These are phyloP conservation scores for Pholiota conissans DNA, from an alignment of 768 basidiomycete genomes.

Conservation along the genomic window DNA sequence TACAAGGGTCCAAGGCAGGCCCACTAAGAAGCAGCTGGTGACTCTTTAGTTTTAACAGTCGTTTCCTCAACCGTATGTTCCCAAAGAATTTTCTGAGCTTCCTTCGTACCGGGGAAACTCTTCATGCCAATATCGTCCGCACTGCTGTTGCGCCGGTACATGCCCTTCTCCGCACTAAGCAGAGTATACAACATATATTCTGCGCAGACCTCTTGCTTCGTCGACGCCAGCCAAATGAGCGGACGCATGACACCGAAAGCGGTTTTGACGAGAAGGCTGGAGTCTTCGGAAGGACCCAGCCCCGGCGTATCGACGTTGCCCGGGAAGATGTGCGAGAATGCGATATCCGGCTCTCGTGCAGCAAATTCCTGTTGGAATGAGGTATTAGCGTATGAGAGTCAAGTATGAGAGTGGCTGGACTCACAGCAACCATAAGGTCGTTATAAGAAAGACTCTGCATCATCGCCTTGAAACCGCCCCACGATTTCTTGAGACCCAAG, in stretches of 20 bases:
- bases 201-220: slow-evolving; percentile 22
- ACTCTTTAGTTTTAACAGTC: neutral
- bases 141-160: slow-evolving; percentile 17
- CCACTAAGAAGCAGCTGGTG: no score
- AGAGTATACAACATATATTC: slow-evolving; percentile 33
- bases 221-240: slow-evolving; percentile 21
- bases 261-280: slow-evolving; percentile 15
- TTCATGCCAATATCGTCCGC: slow-evolving; percentile 22
- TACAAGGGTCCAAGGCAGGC: no score
- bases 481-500: slow-evolving; percentile 38
- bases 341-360: slow-evolving; percentile 35
- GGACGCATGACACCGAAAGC: slow-evolving; percentile 18
- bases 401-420: neutral
- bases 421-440: slow-evolving; percentile 36
- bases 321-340: slow-evolving; percentile 44
- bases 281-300: slow-evolving; percentile 4
- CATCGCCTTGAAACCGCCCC: slow-evolving; percentile 23
- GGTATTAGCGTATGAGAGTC: no score
- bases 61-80: neutral
- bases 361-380: slow-evolving; percentile 32
- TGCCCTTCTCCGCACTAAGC: slow-evolving; percentile 21
- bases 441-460: slow-evolving; percentile 29
- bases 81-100: slow-evolving; percentile 4
- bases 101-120: slow-evolving; percentile 16
- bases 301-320: slow-evolving; percentile 35